Evolutionary conservation across 2,329 filamentous ascomycete genomes (phyloP), one percentile per base, ranked within the genome.

Genomic region (Neonectria neomacrospora): DNA sequence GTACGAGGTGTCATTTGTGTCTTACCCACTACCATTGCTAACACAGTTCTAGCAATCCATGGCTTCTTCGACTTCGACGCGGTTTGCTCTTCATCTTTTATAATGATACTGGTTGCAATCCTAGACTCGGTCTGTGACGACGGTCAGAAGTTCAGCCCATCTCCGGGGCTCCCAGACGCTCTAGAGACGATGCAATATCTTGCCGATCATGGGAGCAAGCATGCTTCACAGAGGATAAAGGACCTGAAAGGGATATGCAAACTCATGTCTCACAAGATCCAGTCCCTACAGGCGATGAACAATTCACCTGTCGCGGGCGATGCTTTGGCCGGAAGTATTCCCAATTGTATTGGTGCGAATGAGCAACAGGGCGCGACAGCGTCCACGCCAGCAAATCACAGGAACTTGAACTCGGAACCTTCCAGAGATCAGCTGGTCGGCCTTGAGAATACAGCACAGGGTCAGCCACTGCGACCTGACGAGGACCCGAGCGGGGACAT

Each of bases 151-250:
- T 69, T 75, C 18, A 67, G 65, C 2, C 70, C 73, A 0, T 69
- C 66, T 5, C 73, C 73, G 0, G 73, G 73, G 2, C 47, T 75
- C 5, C 58, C 65, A 0, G 71, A 75, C 2, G 72, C 73, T 1
- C 20, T 75, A 32, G 73, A 73, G 22, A 74, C 73, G 11, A 59
- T 75, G n/a, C 73, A 75, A 32, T 68, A 75, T 20, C 66, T 75
- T 0, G 73, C 67, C 10, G 73, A 71, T 2, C 61, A 70, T 3
- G 71, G 73, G 6, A 75, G 75, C 50, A 66, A 65, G 0, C 74
- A 74, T 41, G 73, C 73, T 16, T 52, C 64, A 1, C 70, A 72
- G 42, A 71, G 71, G 45, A 44, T 73, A 3, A 66, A 71, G 0
- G 71, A 73, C 18, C 56, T 73, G 1, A 73, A 73, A 34, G 66